Evolutionary conservation across 331 rosid species (phyloP).

Genomic region (Rosa hybrid): DNA sequence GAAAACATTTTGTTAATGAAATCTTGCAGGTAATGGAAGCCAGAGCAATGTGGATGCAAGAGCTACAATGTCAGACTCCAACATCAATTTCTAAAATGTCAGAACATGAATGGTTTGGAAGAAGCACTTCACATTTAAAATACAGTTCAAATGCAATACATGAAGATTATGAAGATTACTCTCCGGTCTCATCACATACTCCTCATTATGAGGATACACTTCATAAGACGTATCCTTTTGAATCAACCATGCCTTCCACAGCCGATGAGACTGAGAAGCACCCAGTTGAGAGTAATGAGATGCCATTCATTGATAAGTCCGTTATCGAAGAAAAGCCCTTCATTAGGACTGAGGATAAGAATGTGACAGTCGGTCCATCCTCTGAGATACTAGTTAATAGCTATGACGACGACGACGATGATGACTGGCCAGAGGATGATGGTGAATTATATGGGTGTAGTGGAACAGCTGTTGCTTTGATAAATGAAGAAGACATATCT

Average conservation of each 20-base stretch:
- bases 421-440: slow-evolving; percentile 95
- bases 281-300: slow-evolving; percentile 44
- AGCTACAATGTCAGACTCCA: slow-evolving; percentile 69
- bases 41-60: slow-evolving; percentile 93
- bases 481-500: slow-evolving; percentile 88
- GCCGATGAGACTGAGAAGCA: slow-evolving; percentile 55
- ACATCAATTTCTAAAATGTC: slow-evolving; percentile 15
- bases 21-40: slow-evolving; percentile 74
- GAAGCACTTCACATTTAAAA: slow-evolving; percentile 45
- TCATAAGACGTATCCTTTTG: slow-evolving; percentile 33
- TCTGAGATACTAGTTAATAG: slow-evolving; percentile 47
- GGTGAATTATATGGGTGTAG: slow-evolving; percentile 49
- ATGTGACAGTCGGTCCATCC: slow-evolving; percentile 38
- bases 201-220: slow-evolving; percentile 47
- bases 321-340: slow-evolving; percentile 56
- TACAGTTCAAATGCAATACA: slow-evolving; percentile 35
- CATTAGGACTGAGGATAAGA: slow-evolving; percentile 50
- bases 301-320: slow-evolving; percentile 54
- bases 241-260: slow-evolving; percentile 39
- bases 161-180: slow-evolving; percentile 52
- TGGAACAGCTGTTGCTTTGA: slow-evolving; percentile 33
- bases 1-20: not conserved
- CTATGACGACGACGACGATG: slow-evolving; percentile 54
- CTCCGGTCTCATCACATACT: slow-evolving; percentile 40
- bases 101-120: slow-evolving; percentile 50